A percentile compares a stretch with the other conserved stretches of the same genome.
Evolutionary conservation across 805 yeast species (phyloP).

Genomic region (Citeromyces matritensis): DNA sequence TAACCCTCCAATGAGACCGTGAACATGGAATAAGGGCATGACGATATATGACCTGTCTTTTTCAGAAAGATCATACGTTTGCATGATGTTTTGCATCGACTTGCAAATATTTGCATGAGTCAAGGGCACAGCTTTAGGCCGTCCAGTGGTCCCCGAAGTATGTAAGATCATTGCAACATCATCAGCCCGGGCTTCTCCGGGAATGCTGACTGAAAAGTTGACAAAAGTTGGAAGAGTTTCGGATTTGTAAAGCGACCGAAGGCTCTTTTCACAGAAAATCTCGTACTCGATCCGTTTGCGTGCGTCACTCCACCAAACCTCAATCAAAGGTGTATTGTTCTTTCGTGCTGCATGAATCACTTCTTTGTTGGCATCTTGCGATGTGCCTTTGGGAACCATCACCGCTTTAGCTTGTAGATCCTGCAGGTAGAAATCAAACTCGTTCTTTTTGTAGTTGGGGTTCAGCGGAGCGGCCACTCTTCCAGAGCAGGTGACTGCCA

Average conservation of each 20-base stretch:
- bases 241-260: constrained; percentile 9
- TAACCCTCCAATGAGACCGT: constrained; percentile 55
- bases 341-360: constrained; percentile 35
- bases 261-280: constrained; percentile 5
- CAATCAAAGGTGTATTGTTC: constrained; percentile 32
- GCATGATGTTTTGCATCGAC: constrained; percentile 41
- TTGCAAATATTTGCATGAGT: constrained; percentile 48
- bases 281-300: constrained; percentile 26
- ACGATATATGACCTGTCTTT: constrained; percentile 46
- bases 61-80: constrained; percentile 35
- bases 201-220: constrained; percentile 15
- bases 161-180: constrained; percentile 55
- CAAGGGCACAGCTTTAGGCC: constrained; percentile 64
- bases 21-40: constrained; percentile 72
- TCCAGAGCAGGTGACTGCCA: constrained; percentile 40
- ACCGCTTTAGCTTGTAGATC: constrained; percentile 45
- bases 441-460: constrained; percentile 42
- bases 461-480: constrained; percentile 59
- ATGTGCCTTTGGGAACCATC: constrained; percentile 39
- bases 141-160: constrained; percentile 66
- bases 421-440: constrained; percentile 48
- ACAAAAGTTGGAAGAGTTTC: constrained; percentile 12
- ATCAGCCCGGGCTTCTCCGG: constrained; percentile 26
- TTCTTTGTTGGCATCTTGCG: constrained; percentile 15
- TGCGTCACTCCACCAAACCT: constrained; percentile 27